Conservation (phyloP, 2,329 filamentous ascomycete species). For the Microsporum audouinii region DNA sequence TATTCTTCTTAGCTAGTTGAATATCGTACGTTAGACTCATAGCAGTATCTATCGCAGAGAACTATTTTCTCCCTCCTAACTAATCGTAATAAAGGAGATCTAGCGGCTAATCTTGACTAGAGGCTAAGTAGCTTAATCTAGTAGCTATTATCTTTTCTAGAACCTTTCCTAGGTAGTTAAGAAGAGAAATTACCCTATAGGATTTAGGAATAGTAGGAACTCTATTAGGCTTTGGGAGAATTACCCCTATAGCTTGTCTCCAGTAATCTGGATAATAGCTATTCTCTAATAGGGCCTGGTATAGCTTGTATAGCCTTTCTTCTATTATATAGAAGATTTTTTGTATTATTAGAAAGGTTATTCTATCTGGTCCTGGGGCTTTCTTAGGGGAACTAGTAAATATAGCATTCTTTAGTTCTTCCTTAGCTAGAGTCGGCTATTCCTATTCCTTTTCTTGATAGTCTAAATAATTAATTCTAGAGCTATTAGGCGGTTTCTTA, state of each 20-base stretch:
- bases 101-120: neutral
- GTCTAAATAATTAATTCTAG: neutral
- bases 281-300: neutral
- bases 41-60: neutral
- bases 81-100: neutral
- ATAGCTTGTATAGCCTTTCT: neutral
- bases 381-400: neutral
- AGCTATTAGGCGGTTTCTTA: neutral
- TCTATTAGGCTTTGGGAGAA: slow-evolving; percentile 18
- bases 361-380: neutral
- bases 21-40: neutral
- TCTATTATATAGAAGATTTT: neutral
- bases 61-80: neutral
- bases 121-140: slow-evolving; percentile 3
- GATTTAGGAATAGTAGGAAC: slow-evolving; percentile 14
- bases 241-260: slow-evolving; percentile 17
- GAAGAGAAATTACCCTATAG: slow-evolving; percentile 20
- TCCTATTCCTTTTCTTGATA: neutral
- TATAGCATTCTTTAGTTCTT: neutral
- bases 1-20: neutral
- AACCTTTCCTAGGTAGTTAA: slow-evolving; percentile 21
- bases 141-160: slow-evolving; percentile 19
- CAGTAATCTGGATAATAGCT: slow-evolving; percentile 3
- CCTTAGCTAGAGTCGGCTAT: neutral
- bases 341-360: neutral